phyloP scores from a whole-genome alignment of 2,329 filamentous ascomycete genomes.

The Orbilia oligospora region DNA sequence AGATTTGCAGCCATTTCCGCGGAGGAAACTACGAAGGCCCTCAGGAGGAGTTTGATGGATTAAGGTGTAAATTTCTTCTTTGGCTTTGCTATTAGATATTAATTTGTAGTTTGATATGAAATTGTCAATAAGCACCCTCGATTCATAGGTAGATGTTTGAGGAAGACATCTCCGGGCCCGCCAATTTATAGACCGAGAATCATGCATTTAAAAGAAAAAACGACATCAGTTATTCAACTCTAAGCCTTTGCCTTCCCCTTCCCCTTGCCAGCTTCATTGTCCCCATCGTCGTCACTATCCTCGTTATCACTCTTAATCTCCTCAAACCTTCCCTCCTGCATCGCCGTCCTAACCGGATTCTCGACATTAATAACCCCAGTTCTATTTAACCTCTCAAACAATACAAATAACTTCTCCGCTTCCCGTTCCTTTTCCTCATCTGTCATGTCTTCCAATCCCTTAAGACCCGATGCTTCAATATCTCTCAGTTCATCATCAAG shows the following conservation, averaged over 20 bases:
- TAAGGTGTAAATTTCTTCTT: no score
- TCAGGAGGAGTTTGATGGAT: no score
- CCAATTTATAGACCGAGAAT: neutral
- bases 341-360: slow-evolving; percentile 81
- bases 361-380: slow-evolving; percentile 83
- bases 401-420: slow-evolving; percentile 87
- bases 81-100: neutral
- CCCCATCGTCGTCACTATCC: slow-evolving; percentile 30
- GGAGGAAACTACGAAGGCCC: neutral
- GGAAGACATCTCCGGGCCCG: no score
- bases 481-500: slow-evolving; percentile 74
- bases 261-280: slow-evolving; percentile 21
- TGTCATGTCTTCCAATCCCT: slow-evolving; percentile 78
- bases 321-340: slow-evolving; percentile 79
- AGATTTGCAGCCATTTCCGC: neutral
- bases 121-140: neutral
- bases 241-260: slow-evolving; percentile 31
- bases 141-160: no score
- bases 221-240: neutral
- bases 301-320: slow-evolving; percentile 69
- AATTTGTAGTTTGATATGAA: neutral
- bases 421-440: slow-evolving; percentile 92
- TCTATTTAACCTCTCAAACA: slow-evolving; percentile 88
- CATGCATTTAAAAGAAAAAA: neutral
- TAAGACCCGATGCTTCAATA: slow-evolving; percentile 65